Conservation (phyloP, 805 yeast genomes). For the Nakazawaea peltata region DNA sequence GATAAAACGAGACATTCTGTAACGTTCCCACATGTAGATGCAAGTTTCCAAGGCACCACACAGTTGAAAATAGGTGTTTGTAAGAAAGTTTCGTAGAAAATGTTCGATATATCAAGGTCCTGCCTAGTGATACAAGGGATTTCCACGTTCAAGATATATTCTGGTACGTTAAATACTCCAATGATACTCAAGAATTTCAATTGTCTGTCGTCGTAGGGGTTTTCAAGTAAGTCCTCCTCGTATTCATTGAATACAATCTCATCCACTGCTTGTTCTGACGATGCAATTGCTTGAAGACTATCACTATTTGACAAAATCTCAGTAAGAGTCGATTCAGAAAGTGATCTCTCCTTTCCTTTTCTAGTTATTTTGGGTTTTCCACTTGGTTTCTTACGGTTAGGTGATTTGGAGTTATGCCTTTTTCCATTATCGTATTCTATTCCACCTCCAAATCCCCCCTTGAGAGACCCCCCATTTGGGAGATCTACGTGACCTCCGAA, state of each 20-base stretch:
- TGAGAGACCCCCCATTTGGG: neutral
- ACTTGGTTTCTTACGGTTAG: too few species aligned
- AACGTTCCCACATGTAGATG: neutral
- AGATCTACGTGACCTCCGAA: constrained; percentile 2
- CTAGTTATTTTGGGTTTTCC: too few species aligned
- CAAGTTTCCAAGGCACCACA: constrained; percentile 1
- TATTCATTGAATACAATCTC: too few species aligned
- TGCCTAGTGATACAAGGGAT: neutral
- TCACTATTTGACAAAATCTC: too few species aligned
- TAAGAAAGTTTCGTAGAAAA: constrained; percentile 1
- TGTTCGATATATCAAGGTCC: neutral
- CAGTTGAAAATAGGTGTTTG: neutral
- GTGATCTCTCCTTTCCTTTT: neutral
- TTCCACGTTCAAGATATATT: constrained; percentile 2
- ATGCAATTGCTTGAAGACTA: too few species aligned
- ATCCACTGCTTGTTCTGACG: too few species aligned
- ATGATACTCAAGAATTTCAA: too few species aligned
- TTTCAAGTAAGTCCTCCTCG: too few species aligned
- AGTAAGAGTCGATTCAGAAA: neutral
- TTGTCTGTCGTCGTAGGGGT: too few species aligned
- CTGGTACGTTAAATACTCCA: constrained; percentile 5
- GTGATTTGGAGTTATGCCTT: too few species aligned
- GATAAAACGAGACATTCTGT: constrained; percentile 2
- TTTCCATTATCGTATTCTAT: neutral
- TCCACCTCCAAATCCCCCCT: constrained; percentile 6